Conservation (phyloP, 176 grass and related monocot genomes). For the Bolboschoenus planiculmis region DNA sequence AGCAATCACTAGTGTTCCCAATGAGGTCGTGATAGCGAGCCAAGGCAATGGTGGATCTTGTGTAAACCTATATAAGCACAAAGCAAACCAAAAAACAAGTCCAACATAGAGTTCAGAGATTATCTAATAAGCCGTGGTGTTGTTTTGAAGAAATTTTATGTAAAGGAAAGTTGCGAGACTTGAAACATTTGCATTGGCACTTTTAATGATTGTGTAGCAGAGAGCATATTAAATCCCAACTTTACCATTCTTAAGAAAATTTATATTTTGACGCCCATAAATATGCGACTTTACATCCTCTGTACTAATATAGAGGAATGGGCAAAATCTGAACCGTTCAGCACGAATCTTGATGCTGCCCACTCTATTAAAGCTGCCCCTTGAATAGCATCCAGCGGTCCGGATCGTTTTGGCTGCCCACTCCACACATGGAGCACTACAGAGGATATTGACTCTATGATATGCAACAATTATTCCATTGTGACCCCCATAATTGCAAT, state of each 20-base stretch:
- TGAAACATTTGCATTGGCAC: background rate
- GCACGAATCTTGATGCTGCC: too few relatives aligned
- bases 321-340: too few relatives aligned
- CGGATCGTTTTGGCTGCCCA: too few relatives aligned
- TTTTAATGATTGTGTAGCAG: background rate
- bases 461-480: too few relatives aligned
- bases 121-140: background rate
- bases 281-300: too few relatives aligned
- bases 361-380: too few relatives aligned
- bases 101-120: background rate
- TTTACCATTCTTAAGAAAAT: background rate
- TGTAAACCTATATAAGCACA: constrained; percentile 50
- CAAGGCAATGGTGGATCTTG: constrained; percentile 62
- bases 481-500: too few relatives aligned
- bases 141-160: background rate
- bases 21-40: constrained; percentile 63
- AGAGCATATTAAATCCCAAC: background rate
- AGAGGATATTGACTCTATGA: too few relatives aligned
- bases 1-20: constrained; percentile 67
- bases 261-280: too few relatives aligned
- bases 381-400: too few relatives aligned
- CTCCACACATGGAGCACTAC: too few relatives aligned
- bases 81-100: background rate
- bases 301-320: too few relatives aligned
- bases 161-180: background rate